Conservation (phyloP, 2,329 filamentous ascomycete genomes). For the Fusarium dlaminii region DNA sequence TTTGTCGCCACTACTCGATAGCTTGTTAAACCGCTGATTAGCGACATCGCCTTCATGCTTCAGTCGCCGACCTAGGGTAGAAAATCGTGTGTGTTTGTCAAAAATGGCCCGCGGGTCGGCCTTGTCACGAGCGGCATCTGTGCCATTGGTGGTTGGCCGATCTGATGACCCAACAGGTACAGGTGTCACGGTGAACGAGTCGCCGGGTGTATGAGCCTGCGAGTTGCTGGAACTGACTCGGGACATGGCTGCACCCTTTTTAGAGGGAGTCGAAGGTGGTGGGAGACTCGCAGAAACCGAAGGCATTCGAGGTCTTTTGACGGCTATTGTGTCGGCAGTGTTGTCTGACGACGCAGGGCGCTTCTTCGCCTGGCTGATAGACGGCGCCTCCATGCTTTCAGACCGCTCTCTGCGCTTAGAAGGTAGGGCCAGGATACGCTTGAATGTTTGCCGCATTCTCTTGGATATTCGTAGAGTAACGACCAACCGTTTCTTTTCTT, state of each 20-base stretch:
- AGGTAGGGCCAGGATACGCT: conserved; percentile 58
- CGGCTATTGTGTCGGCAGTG: conserved; percentile 48
- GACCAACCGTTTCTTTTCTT: conserved; percentile 47
- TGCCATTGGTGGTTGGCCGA: conserved; percentile 45
- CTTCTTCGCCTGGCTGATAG: conserved; percentile 55
- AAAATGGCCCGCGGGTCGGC: conserved; percentile 43
- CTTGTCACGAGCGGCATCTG: conserved; percentile 42
- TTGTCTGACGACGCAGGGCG: conserved; percentile 54
- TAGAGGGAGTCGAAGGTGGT: conserved; percentile 62
- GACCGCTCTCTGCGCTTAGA: conserved; percentile 47
- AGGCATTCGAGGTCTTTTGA: conserved; percentile 56
- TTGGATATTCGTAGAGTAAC: conserved; percentile 62
- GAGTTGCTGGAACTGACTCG: conserved; percentile 65
- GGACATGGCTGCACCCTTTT: conserved; percentile 61
- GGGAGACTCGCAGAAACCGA: conserved; percentile 50
- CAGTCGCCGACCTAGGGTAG: conserved; percentile 57
- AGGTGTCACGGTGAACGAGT: conserved; percentile 49
- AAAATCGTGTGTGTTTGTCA: conserved; percentile 51
- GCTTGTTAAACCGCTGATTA: conserved; percentile 46
- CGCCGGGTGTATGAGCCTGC: conserved; percentile 61
- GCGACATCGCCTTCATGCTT: conserved; percentile 64
- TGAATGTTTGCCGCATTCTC: conserved; percentile 54
- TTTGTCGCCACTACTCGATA: conserved; percentile 35
- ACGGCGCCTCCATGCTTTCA: conserved; percentile 53
- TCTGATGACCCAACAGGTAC: conserved; percentile 41